phyloP scores from a whole-genome alignment of 164 flowering plant genomes.

The Berberis vulgaris region DNA sequence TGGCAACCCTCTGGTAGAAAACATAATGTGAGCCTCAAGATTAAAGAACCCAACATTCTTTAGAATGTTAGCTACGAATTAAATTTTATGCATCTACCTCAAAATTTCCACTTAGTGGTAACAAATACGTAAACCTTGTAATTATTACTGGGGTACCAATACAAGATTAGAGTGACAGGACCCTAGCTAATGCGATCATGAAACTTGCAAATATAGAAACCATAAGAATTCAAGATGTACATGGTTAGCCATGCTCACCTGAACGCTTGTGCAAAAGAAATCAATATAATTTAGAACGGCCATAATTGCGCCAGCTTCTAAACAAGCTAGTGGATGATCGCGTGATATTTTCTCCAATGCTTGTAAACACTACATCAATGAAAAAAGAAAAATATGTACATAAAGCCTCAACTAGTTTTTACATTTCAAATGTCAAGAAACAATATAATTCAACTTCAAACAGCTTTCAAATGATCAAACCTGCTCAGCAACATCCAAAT shows the following conservation, averaged over 20 bases:
- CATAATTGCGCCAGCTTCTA: slow-evolving; percentile 77
- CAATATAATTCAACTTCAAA: neutral
- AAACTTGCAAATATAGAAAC: no score
- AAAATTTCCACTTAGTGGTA: no score
- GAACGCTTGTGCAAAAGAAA: slow-evolving; percentile 75
- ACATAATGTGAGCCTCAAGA: neutral
- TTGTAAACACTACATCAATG: slow-evolving; percentile 63
- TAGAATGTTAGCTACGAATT: no score
- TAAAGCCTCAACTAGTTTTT: neutral
- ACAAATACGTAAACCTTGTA: no score
- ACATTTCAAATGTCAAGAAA: neutral
- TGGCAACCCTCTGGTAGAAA: slow-evolving; percentile 61
- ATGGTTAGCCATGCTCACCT: slow-evolving; percentile 31
- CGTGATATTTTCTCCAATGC: slow-evolving; percentile 87
- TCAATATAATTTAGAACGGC: slow-evolving; percentile 74
- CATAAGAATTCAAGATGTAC: no score
- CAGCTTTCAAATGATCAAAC: slow-evolving; percentile 19
- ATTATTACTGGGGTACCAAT: no score
- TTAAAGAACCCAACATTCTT: neutral
- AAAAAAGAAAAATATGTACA: neutral
- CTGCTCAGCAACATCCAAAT: slow-evolving; percentile 95
- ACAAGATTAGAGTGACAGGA: no score
- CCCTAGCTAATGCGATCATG: no score
- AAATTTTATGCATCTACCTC: no score
- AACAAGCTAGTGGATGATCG: slow-evolving; percentile 76